phyloP scores from a whole-genome alignment of 805 yeast species.

The Schwanniomyces vanrijiae region DNA sequence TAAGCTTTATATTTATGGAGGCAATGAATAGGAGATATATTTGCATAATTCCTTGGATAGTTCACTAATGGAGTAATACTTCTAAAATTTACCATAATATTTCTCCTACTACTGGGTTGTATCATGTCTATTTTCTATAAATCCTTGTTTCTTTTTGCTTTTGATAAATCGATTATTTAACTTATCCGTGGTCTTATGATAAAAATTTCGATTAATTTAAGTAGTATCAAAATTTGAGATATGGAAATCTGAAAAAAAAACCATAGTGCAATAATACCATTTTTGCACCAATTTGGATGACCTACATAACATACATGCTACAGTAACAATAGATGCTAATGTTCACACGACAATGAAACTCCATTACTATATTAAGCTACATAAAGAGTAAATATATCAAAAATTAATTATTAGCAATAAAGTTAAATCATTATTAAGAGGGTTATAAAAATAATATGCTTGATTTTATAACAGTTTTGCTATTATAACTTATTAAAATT shows the following conservation, averaged over 20 bases:
- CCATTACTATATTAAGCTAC: no score
- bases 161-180: not conserved
- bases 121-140: not conserved
- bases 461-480: no score
- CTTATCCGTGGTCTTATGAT: not conserved
- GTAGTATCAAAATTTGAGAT: not conserved
- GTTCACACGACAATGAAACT: no score
- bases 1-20: not conserved
- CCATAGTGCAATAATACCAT: not conserved
- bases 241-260: not conserved
- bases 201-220: not conserved
- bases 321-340: no score
- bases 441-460: no score
- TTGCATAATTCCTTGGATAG: not conserved
- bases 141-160: not conserved
- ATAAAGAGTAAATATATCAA: no score
- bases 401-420: no score
- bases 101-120: not conserved
- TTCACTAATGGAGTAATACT: not conserved
- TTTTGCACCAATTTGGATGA: not conserved
- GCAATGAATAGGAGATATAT: not conserved
- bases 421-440: no score
- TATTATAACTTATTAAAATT: no score
- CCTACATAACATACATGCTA: not conserved
- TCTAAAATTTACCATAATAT: not conserved